These are phyloP conservation scores for Aspergillus mulundensis DNA, from an alignment of 495 filamentous ascomycete genomes.

Conservation along the genomic window DNA sequence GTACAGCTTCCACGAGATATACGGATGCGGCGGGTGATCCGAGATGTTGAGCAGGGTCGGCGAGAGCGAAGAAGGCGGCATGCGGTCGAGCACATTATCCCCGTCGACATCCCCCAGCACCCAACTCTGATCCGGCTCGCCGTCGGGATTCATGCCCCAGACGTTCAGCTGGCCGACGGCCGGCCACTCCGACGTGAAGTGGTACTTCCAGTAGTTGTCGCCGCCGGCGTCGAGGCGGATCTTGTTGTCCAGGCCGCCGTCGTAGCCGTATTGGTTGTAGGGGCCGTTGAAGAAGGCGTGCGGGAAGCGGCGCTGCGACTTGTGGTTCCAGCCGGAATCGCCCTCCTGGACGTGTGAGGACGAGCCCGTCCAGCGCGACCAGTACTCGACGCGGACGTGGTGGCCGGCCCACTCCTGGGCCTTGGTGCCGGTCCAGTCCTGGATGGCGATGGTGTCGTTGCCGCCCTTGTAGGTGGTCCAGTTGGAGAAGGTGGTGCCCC, in stretches of 20 bases:
- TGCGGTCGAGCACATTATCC: slow-evolving; percentile 57
- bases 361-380: slow-evolving; percentile 52
- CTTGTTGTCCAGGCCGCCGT: slow-evolving; percentile 54
- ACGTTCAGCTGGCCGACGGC: slow-evolving; percentile 58
- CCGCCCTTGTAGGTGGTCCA: slow-evolving; percentile 55
- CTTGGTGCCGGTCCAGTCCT: slow-evolving; percentile 57
- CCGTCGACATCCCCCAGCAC: slow-evolving; percentile 59
- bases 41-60: slow-evolving; percentile 59
- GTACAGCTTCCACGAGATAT: slow-evolving; percentile 52
- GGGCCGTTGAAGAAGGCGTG: slow-evolving; percentile 62
- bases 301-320: slow-evolving; percentile 49
- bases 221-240: slow-evolving; percentile 41
- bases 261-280: slow-evolving; percentile 66
- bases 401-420: slow-evolving; percentile 59
- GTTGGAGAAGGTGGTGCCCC: slow-evolving; percentile 53
- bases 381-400: slow-evolving; percentile 67
- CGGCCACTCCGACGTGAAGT: slow-evolving; percentile 65
- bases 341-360: slow-evolving; percentile 61
- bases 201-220: slow-evolving; percentile 54
- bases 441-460: slow-evolving; percentile 38
- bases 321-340: slow-evolving; percentile 43
- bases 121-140: slow-evolving; percentile 55
- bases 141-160: slow-evolving; percentile 65
- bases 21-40: slow-evolving; percentile 46
- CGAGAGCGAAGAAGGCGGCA: slow-evolving; percentile 55